Conservation (phyloP, 139 green algal genomes). For the Volvox africanus region DNA sequence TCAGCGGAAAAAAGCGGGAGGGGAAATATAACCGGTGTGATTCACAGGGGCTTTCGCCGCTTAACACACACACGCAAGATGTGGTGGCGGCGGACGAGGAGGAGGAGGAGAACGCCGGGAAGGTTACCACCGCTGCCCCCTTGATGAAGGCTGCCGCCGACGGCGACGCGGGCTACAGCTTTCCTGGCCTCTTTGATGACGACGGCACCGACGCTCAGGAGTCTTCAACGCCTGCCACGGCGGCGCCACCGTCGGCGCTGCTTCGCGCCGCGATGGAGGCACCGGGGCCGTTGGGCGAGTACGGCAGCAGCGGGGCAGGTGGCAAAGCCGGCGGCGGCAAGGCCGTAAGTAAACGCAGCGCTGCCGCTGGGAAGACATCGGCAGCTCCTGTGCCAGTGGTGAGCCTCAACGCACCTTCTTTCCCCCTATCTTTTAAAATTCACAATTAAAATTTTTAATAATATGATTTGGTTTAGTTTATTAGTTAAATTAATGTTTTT, state of each 20-base stretch:
- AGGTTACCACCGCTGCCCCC: too few relatives aligned
- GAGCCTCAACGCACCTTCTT: too few relatives aligned
- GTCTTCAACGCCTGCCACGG: background rate
- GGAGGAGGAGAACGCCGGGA: too few relatives aligned
- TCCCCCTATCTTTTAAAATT: too few relatives aligned
- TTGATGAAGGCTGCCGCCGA: background rate
- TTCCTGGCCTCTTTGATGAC: conserved; percentile 53
- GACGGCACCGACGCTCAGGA: background rate
- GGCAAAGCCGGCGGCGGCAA: background rate
- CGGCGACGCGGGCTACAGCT: background rate
- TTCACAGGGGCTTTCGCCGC: too few relatives aligned
- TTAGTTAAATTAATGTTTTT: too few relatives aligned
- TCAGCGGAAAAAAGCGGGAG: too few relatives aligned
- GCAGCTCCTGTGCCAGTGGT: background rate
- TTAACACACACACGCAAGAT: too few relatives aligned
- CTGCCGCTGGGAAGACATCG: background rate
- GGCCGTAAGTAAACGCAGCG: background rate
- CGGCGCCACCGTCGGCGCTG: conserved; percentile 38
- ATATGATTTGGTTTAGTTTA: too few relatives aligned
- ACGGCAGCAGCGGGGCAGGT: background rate
- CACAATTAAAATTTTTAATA: too few relatives aligned
- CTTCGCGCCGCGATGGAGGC: conserved; percentile 21
- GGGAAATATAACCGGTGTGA: too few relatives aligned
- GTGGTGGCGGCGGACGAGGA: too few relatives aligned
- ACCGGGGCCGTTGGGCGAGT: background rate